phyloP scores from a whole-genome alignment of 75 land plant species.

The Pinus taeda region DNA sequence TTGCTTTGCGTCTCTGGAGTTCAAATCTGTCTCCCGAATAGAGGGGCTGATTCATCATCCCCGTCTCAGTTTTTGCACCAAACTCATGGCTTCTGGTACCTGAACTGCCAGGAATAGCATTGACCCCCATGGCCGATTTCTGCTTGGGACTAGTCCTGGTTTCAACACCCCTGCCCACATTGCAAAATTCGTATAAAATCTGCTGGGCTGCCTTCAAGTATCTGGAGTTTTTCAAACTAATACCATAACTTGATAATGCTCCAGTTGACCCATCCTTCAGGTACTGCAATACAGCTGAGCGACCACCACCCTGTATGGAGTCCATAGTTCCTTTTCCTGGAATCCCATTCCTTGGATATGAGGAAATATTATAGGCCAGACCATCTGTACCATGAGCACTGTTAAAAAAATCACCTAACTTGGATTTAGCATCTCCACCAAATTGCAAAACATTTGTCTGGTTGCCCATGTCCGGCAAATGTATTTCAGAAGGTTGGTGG shows the following conservation, averaged over 20 bases:
- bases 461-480: not conserved
- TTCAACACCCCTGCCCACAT: constrained; percentile 40
- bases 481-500: constrained; percentile 3
- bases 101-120: not conserved
- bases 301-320: not conserved
- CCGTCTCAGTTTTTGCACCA: not conserved
- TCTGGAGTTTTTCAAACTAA: constrained; percentile 24
- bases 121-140: not conserved
- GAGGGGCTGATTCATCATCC: constrained; percentile 14
- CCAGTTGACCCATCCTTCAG: not conserved
- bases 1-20: constrained; percentile 69
- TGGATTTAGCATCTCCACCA: constrained; percentile 6
- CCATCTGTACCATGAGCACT: not conserved
- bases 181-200: constrained; percentile 65
- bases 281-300: not conserved
- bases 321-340: constrained; percentile 6
- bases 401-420: constrained; percentile 1
- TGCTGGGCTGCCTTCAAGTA: constrained; percentile 57
- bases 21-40: constrained; percentile 62
- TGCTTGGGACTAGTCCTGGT: constrained; percentile 8
- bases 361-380: not conserved
- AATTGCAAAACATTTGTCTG: constrained; percentile 6
- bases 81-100: not conserved
- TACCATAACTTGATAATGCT: not conserved
- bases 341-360: constrained; percentile 1